A percentile compares a stretch with the other conserved stretches of the same genome.
phyloP scores from a whole-genome alignment of 768 basidiomycete species.

The Daedalea quercina region DNA sequence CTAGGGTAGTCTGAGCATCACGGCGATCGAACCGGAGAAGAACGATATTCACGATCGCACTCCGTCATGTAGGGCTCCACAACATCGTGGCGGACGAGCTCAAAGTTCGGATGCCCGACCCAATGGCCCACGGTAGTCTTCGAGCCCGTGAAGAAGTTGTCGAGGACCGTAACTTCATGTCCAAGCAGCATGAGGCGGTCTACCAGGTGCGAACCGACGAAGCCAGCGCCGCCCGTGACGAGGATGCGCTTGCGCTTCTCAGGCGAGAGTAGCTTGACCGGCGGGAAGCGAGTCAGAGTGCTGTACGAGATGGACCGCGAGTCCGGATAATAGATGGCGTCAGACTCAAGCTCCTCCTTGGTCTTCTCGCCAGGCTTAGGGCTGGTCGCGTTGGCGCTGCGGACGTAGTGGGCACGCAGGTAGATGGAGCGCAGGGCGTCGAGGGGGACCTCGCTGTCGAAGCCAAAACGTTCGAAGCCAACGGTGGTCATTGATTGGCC shows the following conservation, averaged over 20 bases:
- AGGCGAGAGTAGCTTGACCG: slow-evolving; percentile 81
- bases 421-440: slow-evolving; percentile 84
- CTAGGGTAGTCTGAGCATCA: slow-evolving; percentile 28
- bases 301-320: slow-evolving; percentile 85
- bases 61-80: slow-evolving; percentile 98
- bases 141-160: slow-evolving; percentile 98
- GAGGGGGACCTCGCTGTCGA: slow-evolving; percentile 79
- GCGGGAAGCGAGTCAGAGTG: slow-evolving; percentile 86
- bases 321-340: slow-evolving; percentile 80
- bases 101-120: slow-evolving; percentile 98
- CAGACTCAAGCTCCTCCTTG: slow-evolving; percentile 59
- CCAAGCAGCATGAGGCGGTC: slow-evolving; percentile 97
- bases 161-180: slow-evolving; percentile 94
- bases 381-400: slow-evolving; percentile 31
- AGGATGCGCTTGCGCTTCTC: slow-evolving; percentile 81
- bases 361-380: slow-evolving; percentile 32
- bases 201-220: slow-evolving; percentile 96
- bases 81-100: slow-evolving; percentile 95
- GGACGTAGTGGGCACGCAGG: slow-evolving; percentile 73
- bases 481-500: slow-evolving; percentile 73
- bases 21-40: neutral
- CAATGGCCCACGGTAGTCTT: slow-evolving; percentile 96
- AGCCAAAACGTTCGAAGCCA: slow-evolving; percentile 82
- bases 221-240: slow-evolving; percentile 97
- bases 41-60: slow-evolving; percentile 72